These are phyloP conservation scores for Leccinum sublutescens DNA, from an alignment of 768 basidiomycete genomes.

Conservation along the genomic window DNA sequence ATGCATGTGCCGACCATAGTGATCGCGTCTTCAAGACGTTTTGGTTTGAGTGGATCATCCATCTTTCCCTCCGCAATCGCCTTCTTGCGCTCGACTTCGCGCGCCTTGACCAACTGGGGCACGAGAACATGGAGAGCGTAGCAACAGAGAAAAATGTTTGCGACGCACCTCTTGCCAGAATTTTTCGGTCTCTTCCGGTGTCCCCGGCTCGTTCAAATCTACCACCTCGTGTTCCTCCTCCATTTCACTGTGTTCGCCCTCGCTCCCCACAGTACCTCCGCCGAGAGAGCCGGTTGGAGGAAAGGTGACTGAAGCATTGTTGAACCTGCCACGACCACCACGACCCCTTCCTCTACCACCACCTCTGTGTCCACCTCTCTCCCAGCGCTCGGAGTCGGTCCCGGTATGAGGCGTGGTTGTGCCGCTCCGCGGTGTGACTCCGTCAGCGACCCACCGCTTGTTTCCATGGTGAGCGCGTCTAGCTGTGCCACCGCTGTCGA, in stretches of 20 bases:
- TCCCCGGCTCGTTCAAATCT: conserved; percentile 54
- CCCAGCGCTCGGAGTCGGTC: conserved; percentile 56
- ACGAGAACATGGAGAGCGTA: conserved; percentile 23
- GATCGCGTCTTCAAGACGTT: conserved; percentile 84
- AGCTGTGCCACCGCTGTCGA: conserved; percentile 18
- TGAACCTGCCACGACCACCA: conserved; percentile 37
- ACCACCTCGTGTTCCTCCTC: conserved; percentile 31
- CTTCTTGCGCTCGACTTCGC: conserved; percentile 66
- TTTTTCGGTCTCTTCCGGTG: conserved; percentile 60
- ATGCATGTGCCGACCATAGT: conserved; percentile 90
- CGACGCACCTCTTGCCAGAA: conserved; percentile 70
- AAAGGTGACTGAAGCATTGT: conserved; percentile 41
- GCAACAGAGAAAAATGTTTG: conserved; percentile 7
- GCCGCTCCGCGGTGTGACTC: conserved; percentile 33
- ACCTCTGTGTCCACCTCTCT: conserved; percentile 58
- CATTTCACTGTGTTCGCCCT: conserved; percentile 36
- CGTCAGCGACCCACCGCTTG: conserved; percentile 59
- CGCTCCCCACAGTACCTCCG: conserved; percentile 33
- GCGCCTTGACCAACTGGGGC: conserved; percentile 64
- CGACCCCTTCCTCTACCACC: conserved; percentile 46
- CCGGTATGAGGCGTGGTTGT: conserved; percentile 36
- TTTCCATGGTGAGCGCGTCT: conserved; percentile 45
- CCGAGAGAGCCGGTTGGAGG: conserved; percentile 26
- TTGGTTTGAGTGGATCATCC: conserved; percentile 79
- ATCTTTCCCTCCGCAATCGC: conserved; percentile 85